A percentile compares a stretch with the other conserved stretches of the same genome.
Evolutionary conservation across 2,329 filamentous ascomycete species (phyloP).

Genomic region (Botrytis fabae): DNA sequence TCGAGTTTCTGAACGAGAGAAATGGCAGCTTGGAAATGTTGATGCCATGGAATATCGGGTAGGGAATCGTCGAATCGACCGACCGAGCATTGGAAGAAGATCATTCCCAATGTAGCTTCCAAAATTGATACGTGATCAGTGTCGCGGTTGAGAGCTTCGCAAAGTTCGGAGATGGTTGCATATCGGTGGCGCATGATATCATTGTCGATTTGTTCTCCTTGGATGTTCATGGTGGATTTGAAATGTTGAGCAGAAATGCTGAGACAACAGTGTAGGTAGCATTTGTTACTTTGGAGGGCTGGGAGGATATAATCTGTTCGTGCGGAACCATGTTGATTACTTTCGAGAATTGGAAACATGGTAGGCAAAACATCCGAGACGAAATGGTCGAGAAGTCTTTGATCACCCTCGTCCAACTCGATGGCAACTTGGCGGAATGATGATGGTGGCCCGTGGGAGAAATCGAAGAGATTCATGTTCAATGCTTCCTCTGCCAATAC

Average conservation of each 20-base stretch:
- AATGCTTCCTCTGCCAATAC: constrained; percentile 61
- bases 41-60: constrained; percentile 92
- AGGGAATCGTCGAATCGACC: constrained; percentile 81
- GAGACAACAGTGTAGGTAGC: constrained; percentile 92
- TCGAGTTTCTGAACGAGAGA: constrained; percentile 84
- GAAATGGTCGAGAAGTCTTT: constrained; percentile 86
- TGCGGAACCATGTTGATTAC: constrained; percentile 81
- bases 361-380: constrained; percentile 82
- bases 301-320: constrained; percentile 81
- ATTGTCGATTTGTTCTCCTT: constrained; percentile 74
- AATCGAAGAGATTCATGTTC: constrained; percentile 82
- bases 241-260: constrained; percentile 90
- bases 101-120: constrained; percentile 90
- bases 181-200: constrained; percentile 93
- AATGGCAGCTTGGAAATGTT: constrained; percentile 90
- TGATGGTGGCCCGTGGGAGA: constrained; percentile 66
- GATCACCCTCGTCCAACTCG: constrained; percentile 84
- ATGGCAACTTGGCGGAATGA: constrained; percentile 69
- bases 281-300: constrained; percentile 86
- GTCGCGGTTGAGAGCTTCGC: constrained; percentile 76
- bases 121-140: constrained; percentile 84
- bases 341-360: constrained; percentile 89
- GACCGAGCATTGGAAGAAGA: constrained; percentile 93
- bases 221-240: constrained; percentile 70
- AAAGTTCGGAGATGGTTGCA: constrained; percentile 82